phyloP scores from a whole-genome alignment of 2,329 filamentous ascomycete species.

The Aquanectria penicillioides region DNA sequence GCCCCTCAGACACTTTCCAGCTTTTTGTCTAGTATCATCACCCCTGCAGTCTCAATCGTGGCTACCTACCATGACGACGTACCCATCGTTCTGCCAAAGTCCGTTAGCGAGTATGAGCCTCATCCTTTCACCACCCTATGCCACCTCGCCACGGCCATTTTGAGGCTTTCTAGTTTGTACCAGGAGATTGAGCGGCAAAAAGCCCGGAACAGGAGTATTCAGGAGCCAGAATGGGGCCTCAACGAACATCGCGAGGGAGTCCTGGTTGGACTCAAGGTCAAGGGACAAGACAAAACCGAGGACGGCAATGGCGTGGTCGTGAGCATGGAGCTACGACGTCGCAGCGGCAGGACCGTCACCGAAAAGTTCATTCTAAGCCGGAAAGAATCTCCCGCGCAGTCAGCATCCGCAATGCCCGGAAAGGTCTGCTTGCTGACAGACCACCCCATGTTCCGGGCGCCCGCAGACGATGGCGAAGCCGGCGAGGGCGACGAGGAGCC shows the following conservation, averaged over 20 bases:
- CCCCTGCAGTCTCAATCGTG: conserved; percentile 76
- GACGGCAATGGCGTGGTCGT: conserved; percentile 69
- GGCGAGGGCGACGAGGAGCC: conserved; percentile 62
- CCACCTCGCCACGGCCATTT: conserved; percentile 89
- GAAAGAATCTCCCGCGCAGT: conserved; percentile 19
- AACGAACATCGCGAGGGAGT: conserved; percentile 82
- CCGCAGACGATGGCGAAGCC: conserved; percentile 47
- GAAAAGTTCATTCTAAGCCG: conserved; percentile 70
- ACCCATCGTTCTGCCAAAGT: conserved; percentile 61
- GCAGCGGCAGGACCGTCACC: conserved; percentile 79
- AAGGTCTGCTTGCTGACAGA: conserved; percentile 74
- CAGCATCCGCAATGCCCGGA: conserved; percentile 38
- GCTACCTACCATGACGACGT: conserved; percentile 87
- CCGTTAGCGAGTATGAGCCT: conserved; percentile 68
- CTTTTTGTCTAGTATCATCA: conserved; percentile 76
- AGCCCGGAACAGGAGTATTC: conserved; percentile 79
- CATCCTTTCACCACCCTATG: conserved; percentile 76
- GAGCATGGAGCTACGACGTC: conserved; percentile 86
- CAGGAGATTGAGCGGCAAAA: conserved; percentile 79
- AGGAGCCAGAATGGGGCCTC: conserved; percentile 82
- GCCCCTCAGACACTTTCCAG: conserved; percentile 67
- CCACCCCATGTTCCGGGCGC: conserved; percentile 73
- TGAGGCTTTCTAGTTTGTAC: conserved; percentile 76
- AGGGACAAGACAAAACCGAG: conserved; percentile 55
- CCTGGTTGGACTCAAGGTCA: conserved; percentile 70